A percentile compares a stretch with the other conserved stretches of the same genome.
Evolutionary conservation across 2,329 filamentous ascomycete genomes (phyloP).

Genomic region (Colletotrichum plurivorum): DNA sequence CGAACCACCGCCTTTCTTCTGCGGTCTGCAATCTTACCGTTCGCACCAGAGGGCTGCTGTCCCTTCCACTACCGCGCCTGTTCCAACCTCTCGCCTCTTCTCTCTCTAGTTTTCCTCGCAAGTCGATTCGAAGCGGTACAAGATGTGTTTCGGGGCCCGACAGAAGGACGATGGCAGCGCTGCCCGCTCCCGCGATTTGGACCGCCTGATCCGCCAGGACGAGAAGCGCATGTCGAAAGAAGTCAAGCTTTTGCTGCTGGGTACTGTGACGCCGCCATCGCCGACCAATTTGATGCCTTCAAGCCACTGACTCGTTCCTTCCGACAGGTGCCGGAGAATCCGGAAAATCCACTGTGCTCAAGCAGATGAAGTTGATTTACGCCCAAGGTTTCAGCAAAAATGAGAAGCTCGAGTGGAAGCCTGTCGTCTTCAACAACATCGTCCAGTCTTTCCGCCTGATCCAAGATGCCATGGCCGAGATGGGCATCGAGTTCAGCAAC

Average conservation of each 20-base stretch:
- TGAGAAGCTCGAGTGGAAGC: constrained; percentile 93
- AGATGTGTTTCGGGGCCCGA: constrained; percentile 76
- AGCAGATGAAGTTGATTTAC: constrained; percentile 99
- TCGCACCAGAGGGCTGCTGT: constrained; percentile 10
- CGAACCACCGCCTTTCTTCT: background rate
- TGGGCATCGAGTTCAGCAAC: constrained; percentile 83
- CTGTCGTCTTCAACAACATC: constrained; percentile 96
- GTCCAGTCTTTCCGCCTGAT: constrained; percentile 93
- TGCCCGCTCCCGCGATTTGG: constrained; percentile 81
- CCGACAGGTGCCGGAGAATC: constrained; percentile 87
- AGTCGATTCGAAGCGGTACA: constrained; percentile 41
- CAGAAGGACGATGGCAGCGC: constrained; percentile 64
- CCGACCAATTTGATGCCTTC: constrained; percentile 1
- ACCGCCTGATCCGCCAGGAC: constrained; percentile 87
- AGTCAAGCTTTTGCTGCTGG: constrained; percentile 93
- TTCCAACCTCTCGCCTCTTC: background rate
- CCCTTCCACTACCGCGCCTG: background rate
- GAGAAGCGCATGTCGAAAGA: constrained; percentile 89
- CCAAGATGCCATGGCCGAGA: constrained; percentile 90
- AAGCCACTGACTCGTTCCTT: constrained; percentile 20
- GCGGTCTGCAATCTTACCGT: constrained; percentile 1
- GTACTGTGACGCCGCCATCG: constrained; percentile 64
- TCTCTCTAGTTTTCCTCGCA: constrained; percentile 12
- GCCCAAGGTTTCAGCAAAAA: constrained; percentile 90
- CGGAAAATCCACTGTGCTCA: constrained; percentile 94